Base-by-base conservation (phyloP, 306 rosid species). In the Rosa chinensis region DNA sequence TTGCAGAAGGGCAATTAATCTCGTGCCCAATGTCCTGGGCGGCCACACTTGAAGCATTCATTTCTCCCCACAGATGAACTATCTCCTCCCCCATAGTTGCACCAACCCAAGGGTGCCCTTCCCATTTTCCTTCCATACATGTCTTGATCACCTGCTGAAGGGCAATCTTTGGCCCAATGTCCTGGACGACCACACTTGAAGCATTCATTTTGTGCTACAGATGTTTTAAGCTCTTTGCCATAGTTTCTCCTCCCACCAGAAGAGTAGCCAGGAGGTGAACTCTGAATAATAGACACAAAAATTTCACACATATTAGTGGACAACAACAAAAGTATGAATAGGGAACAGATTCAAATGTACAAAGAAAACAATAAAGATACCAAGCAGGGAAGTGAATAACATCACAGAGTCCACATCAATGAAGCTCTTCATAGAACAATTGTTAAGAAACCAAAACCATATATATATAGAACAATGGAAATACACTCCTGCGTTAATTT, bases 21-120 rank as follows among this genome's bases (percentile, higher is more conserved):
- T 72, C 95, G 85, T 32, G 97, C 97, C 97, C 97, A 94, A 37
- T 94, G 97, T 66, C 99, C 99, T 18, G 93, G 88, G 74, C 92
- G 97, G 43, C 99, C 95, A 79, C 97, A 94, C 80, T 89, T 92
- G 85, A 92, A 92, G 89, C 97, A 91, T 72, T 95, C 97, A 83
- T 94, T 49, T 49, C 53, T 5, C 53, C 17, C 18, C 12, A 49
- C 18, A 49, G 52, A 48, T 48, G 52, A 17, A 13, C 20, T 13
- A 49, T 5, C 20, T 49, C 55, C 49, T 45, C 49, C 49, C 49
- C 49, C 49, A 45, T 45, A 45, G 49, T 10, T 45, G 49, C 49
- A 9, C 49, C 10, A 10, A 9, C 12, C 49, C 4, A 18, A 49
- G 1, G 55, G 1, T 14, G 4, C 18, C 18, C 6, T 49, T 49